phyloP scores from a whole-genome alignment of 2,329 filamentous ascomycete species.

The Aspergillus brunneoviolaceus region DNA sequence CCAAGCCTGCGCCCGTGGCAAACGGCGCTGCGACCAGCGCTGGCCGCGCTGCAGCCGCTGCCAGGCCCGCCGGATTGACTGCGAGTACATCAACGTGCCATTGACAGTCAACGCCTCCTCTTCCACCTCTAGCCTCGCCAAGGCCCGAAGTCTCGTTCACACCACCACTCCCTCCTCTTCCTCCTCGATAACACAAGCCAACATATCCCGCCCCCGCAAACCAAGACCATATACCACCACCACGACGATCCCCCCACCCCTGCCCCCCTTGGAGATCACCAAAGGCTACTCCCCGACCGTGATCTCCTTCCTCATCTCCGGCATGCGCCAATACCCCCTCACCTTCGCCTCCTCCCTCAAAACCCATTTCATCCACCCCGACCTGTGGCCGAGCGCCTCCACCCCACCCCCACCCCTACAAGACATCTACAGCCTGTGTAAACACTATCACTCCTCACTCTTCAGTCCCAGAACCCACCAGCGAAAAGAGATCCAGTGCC shows the following conservation, averaged over 20 bases:
- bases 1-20: slow-evolving; percentile 27
- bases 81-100: slow-evolving; percentile 28
- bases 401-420: slow-evolving; percentile 15
- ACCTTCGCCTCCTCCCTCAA: slow-evolving; percentile 21
- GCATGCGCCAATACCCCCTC: slow-evolving; percentile 19
- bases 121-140: background rate
- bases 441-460: slow-evolving; percentile 7
- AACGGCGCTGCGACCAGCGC: slow-evolving; percentile 30
- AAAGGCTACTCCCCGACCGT: slow-evolving; percentile 23
- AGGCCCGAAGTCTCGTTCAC: background rate
- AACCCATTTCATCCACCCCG: slow-evolving; percentile 28
- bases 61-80: slow-evolving; percentile 19
- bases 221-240: background rate
- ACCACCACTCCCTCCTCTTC: background rate
- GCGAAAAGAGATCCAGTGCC: slow-evolving; percentile 2
- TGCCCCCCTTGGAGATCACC: slow-evolving; percentile 23
- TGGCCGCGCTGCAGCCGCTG: slow-evolving; percentile 28
- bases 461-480: background rate
- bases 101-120: slow-evolving; percentile 8
- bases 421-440: slow-evolving; percentile 23
- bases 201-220: background rate
- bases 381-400: slow-evolving; percentile 14
- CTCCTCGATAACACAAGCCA: background rate
- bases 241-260: slow-evolving; percentile 10
- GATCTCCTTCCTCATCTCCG: slow-evolving; percentile 22